Percentiles rank a stretch among this genome's conserved stretches.
These are phyloP conservation scores for Talaromyces sp. DNA, from an alignment of 2,329 filamentous ascomycete species.

Conservation along the genomic window DNA sequence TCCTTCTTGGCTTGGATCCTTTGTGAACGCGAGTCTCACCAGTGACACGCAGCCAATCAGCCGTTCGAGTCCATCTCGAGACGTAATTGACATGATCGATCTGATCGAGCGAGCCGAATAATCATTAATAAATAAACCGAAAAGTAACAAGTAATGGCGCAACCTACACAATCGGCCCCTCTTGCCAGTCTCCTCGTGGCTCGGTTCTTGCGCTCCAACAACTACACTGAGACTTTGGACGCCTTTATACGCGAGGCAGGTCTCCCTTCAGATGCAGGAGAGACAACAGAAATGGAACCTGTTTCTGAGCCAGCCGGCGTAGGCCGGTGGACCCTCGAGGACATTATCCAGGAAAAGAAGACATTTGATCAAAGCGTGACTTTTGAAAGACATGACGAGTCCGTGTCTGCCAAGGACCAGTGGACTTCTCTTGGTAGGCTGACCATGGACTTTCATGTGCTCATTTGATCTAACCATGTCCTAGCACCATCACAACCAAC, in stretches of 20 bases:
- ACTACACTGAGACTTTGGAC: constrained; percentile 49
- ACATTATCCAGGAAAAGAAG: constrained; percentile 58
- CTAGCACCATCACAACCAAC: constrained; percentile 44
- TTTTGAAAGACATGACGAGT: constrained; percentile 53
- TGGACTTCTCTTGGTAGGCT: constrained; percentile 47
- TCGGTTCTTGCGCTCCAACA: constrained; percentile 39
- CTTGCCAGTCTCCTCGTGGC: constrained; percentile 35
- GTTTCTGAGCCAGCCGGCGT: constrained; percentile 17
- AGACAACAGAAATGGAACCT: background rate
- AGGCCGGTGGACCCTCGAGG: constrained; percentile 53
- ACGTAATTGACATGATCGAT: too few relatives aligned
- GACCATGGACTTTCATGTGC: background rate
- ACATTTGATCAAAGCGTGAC: constrained; percentile 51
- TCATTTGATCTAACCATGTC: background rate
- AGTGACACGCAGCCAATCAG: too few relatives aligned
- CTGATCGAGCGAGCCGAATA: background rate
- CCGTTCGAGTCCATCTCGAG: background rate
- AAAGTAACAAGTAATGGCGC: background rate
- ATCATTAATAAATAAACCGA: background rate
- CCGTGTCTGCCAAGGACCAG: constrained; percentile 23
- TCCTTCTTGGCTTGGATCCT: background rate
- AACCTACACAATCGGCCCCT: background rate
- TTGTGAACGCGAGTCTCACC: background rate
- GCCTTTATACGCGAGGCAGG: constrained; percentile 56
- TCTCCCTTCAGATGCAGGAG: constrained; percentile 48